Percentiles rank a stretch among this genome's conserved stretches.
Evolutionary conservation across 495 filamentous ascomycete species (phyloP).

Genomic region (Jackrogersella multiformis): DNA sequence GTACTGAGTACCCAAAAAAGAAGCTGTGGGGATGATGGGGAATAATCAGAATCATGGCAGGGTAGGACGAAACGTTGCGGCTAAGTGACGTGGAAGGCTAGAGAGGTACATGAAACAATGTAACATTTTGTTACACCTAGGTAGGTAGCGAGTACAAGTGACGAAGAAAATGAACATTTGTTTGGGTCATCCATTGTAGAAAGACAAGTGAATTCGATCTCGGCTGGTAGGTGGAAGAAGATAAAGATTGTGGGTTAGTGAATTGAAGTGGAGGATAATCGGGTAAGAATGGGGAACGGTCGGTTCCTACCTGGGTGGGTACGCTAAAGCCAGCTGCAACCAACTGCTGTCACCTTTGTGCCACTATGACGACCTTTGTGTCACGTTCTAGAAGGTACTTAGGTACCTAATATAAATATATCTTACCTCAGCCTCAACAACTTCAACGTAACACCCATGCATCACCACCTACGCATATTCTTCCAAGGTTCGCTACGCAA

Average conservation of each 20-base stretch:
- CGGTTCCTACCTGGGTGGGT: too few relatives aligned
- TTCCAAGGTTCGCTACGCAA: too few relatives aligned
- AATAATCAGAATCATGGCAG: background rate
- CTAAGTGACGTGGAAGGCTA: background rate
- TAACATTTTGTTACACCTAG: too few relatives aligned
- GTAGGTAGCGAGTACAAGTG: too few relatives aligned
- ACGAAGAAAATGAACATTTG: too few relatives aligned
- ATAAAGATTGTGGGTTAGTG: too few relatives aligned
- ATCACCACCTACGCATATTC: background rate
- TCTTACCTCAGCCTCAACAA: conserved; percentile 24
- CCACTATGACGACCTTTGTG: background rate
- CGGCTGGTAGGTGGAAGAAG: too few relatives aligned
- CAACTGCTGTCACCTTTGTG: background rate
- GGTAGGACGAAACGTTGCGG: conserved; percentile 22
- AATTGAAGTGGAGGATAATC: too few relatives aligned
- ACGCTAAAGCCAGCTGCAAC: background rate
- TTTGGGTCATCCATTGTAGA: too few relatives aligned
- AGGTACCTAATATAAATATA: too few relatives aligned
- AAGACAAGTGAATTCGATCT: too few relatives aligned
- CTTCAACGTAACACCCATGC: conserved; percentile 15
- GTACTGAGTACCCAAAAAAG: background rate
- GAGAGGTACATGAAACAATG: background rate
- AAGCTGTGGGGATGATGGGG: background rate
- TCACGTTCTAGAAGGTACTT: background rate
- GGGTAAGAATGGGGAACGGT: too few relatives aligned